Evolutionary conservation across 805 yeast species (phyloP).

Genomic region (Lipomyces anomalus): DNA sequence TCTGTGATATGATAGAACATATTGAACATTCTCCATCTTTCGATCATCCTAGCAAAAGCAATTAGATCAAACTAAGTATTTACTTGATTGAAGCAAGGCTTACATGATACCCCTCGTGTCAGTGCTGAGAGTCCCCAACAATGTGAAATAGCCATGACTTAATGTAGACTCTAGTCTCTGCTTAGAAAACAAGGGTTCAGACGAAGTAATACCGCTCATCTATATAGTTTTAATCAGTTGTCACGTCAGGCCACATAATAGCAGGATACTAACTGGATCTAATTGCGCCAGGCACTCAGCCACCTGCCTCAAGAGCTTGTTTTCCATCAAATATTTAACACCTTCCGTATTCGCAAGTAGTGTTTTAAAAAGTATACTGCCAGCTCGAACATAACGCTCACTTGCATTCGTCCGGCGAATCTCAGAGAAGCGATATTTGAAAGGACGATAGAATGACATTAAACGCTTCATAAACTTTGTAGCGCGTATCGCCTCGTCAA

Average conservation of each 20-base stretch:
- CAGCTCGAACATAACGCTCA: conserved; percentile 59
- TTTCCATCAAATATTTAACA: conserved; percentile 55
- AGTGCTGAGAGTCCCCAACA: conserved; percentile 67
- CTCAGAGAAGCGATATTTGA: conserved; percentile 71
- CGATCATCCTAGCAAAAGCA: conserved; percentile 41
- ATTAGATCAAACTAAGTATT: no score
- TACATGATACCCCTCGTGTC: conserved; percentile 51
- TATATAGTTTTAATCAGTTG: no score
- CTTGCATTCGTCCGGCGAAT: conserved; percentile 47
- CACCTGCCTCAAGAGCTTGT: conserved; percentile 78
- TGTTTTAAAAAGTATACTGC: conserved; percentile 66
- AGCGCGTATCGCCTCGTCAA: conserved; percentile 70
- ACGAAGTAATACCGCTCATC: conserved; percentile 64
- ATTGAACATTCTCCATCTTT: conserved; percentile 79
- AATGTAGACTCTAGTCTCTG: conserved; percentile 56
- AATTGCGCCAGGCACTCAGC: conserved; percentile 84
- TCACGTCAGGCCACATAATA: no score
- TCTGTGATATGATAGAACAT: conserved; percentile 67
- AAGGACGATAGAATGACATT: conserved; percentile 83
- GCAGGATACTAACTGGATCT: conserved; percentile 61
- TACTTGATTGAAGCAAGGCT: not conserved
- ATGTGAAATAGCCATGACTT: conserved; percentile 68
- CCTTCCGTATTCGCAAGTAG: conserved; percentile 63
- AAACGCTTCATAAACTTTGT: conserved; percentile 83
- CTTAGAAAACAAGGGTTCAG: conserved; percentile 67